Evolutionary conservation across 139 green algal genomes (phyloP).

Genomic region (Picochlorum sp.): DNA sequence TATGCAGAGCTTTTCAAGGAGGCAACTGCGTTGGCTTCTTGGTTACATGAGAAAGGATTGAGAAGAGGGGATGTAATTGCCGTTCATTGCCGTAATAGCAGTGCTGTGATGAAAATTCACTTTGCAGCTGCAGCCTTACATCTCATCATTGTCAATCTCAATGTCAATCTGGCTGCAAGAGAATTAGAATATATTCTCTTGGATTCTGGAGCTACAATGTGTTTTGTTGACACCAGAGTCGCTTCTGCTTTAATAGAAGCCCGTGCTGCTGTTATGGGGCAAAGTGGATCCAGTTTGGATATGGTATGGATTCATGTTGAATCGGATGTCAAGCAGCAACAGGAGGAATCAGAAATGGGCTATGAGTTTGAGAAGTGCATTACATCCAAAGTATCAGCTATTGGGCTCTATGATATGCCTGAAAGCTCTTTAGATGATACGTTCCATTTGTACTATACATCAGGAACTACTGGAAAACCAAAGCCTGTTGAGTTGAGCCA

Average conservation of each 20-base stretch:
- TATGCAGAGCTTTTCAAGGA: slow-evolving; percentile 29
- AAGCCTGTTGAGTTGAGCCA: slow-evolving; percentile 59
- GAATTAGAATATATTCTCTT: slow-evolving; percentile 64
- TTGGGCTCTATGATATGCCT: slow-evolving; percentile 5
- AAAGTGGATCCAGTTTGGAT: background rate
- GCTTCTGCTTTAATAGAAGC: slow-evolving; percentile 17
- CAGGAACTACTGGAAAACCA: slow-evolving; percentile 45
- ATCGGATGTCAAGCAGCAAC: background rate
- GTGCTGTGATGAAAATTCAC: slow-evolving; percentile 51
- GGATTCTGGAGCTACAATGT: slow-evolving; percentile 41
- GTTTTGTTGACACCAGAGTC: slow-evolving; percentile 39
- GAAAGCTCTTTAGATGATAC: slow-evolving; percentile 24
- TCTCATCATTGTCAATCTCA: slow-evolving; percentile 72
- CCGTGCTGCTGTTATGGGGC: background rate
- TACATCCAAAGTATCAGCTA: background rate
- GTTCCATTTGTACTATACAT: slow-evolving; percentile 83
- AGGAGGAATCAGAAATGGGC: slow-evolving; percentile 7
- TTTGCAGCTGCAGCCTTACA: slow-evolving; percentile 62
- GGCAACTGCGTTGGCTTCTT: slow-evolving; percentile 14
- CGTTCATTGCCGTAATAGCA: slow-evolving; percentile 59
- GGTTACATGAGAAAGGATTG: slow-evolving; percentile 24
- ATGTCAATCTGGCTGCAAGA: slow-evolving; percentile 50
- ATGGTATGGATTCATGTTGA: background rate
- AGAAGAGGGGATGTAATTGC: slow-evolving; percentile 46
- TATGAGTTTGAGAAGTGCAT: background rate